These are phyloP conservation scores for Exophiala dermatitidis DNA, from an alignment of 2,329 filamentous ascomycete species.

Conservation along the genomic window DNA sequence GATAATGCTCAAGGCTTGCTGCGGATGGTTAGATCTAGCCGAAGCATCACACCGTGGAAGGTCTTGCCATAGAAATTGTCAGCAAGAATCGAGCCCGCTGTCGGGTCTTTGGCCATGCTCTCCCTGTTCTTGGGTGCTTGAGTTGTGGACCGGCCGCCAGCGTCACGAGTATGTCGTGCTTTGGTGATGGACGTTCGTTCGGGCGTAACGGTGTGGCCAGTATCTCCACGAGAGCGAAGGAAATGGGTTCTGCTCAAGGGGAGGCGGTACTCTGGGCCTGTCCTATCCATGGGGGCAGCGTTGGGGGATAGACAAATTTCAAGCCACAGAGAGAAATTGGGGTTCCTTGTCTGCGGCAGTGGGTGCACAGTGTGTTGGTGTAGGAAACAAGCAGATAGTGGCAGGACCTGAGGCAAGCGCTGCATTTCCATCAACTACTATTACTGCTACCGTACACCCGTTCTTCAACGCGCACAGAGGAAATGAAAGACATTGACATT, in stretches of 20 bases:
- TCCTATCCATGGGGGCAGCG: no score
- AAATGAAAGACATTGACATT: no score
- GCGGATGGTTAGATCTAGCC: slow-evolving; percentile 2
- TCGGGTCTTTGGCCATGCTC: neutral
- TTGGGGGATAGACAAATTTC: no score
- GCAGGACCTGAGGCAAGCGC: no score
- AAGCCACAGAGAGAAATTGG: no score
- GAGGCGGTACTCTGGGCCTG: neutral
- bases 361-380: no score
- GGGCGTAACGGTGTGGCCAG: neutral
- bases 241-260: neutral
- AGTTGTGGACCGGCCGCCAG: neutral
- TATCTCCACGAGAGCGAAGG: neutral
- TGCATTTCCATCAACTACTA: no score
- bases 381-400: no score
- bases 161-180: neutral
- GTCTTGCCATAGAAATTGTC: slow-evolving; percentile 13
- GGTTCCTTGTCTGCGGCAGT: no score
- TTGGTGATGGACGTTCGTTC: neutral
- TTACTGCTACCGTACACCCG: no score
- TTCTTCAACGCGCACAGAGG: no score
- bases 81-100: slow-evolving; percentile 5
- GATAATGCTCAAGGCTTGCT: slow-evolving; percentile 18
- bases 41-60: no score
- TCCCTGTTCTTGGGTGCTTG: slow-evolving; percentile 4